These are phyloP conservation scores for Pseudonitzschia multiseries DNA, from an alignment of 108 stramenopile genomes.

Conservation along the genomic window DNA sequence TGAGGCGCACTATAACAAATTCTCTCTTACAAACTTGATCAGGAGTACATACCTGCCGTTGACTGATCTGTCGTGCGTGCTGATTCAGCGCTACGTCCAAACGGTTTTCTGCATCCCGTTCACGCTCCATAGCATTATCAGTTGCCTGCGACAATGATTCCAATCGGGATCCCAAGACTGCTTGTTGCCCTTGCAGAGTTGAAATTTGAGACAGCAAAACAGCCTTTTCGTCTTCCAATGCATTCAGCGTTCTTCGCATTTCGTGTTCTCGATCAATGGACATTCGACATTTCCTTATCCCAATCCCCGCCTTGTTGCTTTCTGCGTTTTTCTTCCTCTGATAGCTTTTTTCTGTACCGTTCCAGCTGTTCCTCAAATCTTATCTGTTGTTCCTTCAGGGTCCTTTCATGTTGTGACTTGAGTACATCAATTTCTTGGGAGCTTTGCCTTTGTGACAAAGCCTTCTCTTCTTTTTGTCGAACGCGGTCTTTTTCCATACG, in stretches of 20 bases:
- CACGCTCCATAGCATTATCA: slow-evolving; percentile 67
- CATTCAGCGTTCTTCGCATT: slow-evolving; percentile 30
- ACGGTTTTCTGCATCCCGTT: slow-evolving; percentile 77
- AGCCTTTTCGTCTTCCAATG: slow-evolving; percentile 70
- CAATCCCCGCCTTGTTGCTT: slow-evolving; percentile 75
- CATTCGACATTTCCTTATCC: slow-evolving; percentile 65
- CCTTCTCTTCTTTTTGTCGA: slow-evolving; percentile 62
- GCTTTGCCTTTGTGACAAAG: slow-evolving; percentile 42
- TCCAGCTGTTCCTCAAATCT: slow-evolving; percentile 41
- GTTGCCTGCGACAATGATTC: slow-evolving; percentile 65
- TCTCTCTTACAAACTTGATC: not conserved
- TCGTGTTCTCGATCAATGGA: slow-evolving; percentile 61
- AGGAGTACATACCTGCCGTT: slow-evolving; percentile 48
- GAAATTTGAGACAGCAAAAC: slow-evolving; percentile 57
- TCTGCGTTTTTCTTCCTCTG: slow-evolving; percentile 50
- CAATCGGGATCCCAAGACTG: slow-evolving; percentile 57
- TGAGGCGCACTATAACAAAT: not conserved
- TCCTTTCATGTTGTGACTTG: slow-evolving; percentile 54
- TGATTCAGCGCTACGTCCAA: slow-evolving; percentile 68
- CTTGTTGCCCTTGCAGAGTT: slow-evolving; percentile 63
- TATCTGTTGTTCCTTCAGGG: slow-evolving; percentile 49
- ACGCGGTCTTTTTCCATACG: slow-evolving; percentile 78
- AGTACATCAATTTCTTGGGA: slow-evolving; percentile 47
- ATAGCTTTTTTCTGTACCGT: slow-evolving; percentile 30
- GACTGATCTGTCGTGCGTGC: slow-evolving; percentile 77